Percentiles rank a stretch among this genome's conserved stretches.
Evolutionary conservation across 306 rosid genomes (phyloP).

Genomic region (Citrullus amarus): DNA sequence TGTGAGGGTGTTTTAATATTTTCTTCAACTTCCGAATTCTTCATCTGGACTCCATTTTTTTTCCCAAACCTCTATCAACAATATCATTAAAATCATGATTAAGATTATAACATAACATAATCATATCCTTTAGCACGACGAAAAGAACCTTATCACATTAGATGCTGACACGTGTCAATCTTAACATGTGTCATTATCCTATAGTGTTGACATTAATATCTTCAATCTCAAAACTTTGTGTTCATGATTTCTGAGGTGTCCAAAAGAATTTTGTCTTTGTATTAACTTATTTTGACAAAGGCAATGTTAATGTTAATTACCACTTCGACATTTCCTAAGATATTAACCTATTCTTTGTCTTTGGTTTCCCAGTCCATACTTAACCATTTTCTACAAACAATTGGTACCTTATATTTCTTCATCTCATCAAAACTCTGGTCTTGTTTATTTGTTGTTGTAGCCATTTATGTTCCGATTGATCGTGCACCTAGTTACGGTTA

Average conservation of each 20-base stretch:
- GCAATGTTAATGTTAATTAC: neutral
- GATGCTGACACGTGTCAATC: neutral
- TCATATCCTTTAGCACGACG: neutral
- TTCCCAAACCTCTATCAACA: no score
- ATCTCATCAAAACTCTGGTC: neutral
- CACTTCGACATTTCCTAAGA: constrained; percentile 6
- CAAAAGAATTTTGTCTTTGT: neutral
- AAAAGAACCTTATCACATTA: neutral
- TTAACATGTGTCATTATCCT: neutral
- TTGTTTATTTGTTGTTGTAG: neutral
- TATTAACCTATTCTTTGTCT: neutral
- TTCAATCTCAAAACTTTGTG: neutral
- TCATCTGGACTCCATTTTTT: no score
- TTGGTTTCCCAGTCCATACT: constrained; percentile 7
- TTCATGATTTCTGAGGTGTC: neutral
- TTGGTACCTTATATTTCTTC: neutral
- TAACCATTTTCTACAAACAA: neutral
- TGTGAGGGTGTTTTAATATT: no score
- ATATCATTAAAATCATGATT: no score
- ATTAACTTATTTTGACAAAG: neutral
- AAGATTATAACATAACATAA: no score
- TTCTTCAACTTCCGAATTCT: no score
- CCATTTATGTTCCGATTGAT: neutral
- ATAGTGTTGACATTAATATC: neutral
- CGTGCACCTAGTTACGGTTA: neutral